Evolutionary conservation across 441 rosid species (phyloP).

Genomic region (Erodium texanum): DNA sequence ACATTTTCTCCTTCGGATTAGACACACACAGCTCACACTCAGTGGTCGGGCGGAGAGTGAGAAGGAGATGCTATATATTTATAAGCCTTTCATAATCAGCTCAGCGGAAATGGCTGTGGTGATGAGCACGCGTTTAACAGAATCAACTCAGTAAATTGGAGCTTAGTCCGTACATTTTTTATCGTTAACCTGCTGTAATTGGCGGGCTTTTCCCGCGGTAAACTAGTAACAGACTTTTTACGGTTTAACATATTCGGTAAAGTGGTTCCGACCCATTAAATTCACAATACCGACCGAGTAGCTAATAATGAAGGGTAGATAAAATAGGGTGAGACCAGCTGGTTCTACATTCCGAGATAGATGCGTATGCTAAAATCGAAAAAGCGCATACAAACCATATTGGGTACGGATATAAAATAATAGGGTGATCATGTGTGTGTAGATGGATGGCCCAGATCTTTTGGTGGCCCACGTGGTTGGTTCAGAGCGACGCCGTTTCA

Average conservation of each 20-base stretch:
- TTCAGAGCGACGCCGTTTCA: not conserved
- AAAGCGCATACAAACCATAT: not conserved
- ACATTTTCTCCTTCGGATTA: not conserved
- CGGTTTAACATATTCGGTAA: too few relatives aligned
- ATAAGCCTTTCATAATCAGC: not conserved
- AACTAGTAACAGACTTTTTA: too few relatives aligned
- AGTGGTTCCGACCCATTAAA: too few relatives aligned
- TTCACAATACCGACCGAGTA: too few relatives aligned
- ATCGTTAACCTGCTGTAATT: too few relatives aligned
- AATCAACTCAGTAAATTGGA: not conserved
- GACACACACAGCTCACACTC: not conserved
- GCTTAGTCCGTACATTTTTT: too few relatives aligned
- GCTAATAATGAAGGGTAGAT: too few relatives aligned
- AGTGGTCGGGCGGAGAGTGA: not conserved
- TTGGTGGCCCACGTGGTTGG: not conserved
- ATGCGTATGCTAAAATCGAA: not conserved
- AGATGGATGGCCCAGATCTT: not conserved
- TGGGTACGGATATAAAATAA: too few relatives aligned
- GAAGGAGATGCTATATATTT: not conserved
- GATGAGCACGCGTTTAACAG: not conserved
- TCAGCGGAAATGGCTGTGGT: not conserved
- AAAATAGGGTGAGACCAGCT: too few relatives aligned
- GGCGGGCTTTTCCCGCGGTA: too few relatives aligned
- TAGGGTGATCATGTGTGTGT: not conserved
- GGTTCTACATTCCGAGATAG: not conserved